Conservation (phyloP, 73 alveolate species). For the Stentor roeselii region DNA sequence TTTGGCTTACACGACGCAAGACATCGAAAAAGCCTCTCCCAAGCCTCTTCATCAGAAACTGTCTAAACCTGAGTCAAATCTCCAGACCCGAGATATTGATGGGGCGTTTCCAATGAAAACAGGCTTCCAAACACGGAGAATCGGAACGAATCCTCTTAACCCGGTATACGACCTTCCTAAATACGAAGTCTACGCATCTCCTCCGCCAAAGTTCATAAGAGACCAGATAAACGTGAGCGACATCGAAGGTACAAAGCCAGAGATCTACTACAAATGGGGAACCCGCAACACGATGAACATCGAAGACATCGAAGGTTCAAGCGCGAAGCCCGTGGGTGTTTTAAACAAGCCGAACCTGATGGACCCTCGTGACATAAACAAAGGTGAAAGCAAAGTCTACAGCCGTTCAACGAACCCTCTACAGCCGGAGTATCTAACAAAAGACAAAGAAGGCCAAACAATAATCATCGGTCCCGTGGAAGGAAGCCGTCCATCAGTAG, state of each 20-base stretch:
- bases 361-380: conserved; percentile 16
- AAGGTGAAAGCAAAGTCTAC: not conserved
- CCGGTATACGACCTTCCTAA: conserved; percentile 75
- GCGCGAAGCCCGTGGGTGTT: conserved; percentile 3
- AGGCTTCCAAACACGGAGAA: conserved; percentile 46
- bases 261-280: conserved; percentile 49
- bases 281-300: conserved; percentile 72
- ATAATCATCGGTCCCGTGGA: not conserved
- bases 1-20: not conserved
- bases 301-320: conserved; percentile 76
- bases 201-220: conserved; percentile 85
- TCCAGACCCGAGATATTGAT: conserved; percentile 43
- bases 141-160: conserved; percentile 61
- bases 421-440: not conserved
- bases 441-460: not conserved
- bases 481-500: conserved; percentile 1
- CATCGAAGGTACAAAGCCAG: conserved; percentile 82
- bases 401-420: conserved; percentile 11
- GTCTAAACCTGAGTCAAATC: conserved; percentile 44
- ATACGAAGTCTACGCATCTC: conserved; percentile 67
- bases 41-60: conserved; percentile 34
- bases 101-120: conserved; percentile 46
- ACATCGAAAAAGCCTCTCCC: conserved; percentile 12
- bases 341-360: conserved; percentile 2
- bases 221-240: conserved; percentile 73